Base-by-base conservation (phyloP, 305 asterid species). In the Fraxinus baroniana region DNA sequence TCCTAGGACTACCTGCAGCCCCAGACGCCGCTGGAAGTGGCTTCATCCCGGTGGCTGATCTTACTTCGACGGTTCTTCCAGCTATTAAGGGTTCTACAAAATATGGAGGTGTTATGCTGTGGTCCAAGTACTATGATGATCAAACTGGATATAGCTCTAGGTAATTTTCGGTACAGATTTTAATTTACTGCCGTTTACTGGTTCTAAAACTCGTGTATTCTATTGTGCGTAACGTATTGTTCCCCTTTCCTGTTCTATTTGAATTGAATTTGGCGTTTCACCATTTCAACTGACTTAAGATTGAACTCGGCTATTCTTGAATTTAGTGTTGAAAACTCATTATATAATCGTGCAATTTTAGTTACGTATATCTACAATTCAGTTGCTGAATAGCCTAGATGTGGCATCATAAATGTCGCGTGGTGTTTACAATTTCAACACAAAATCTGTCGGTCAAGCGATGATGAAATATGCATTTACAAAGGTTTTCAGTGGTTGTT, bases 51-150 rank as follows among this genome's bases (percentile, higher is more conserved):
- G 57, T 46, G 57, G 35, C 66, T 44, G 79, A 44, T 22, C 66
- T 76, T 22, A 76, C 37, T 46, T 46, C 70, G 4, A 41, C 52
- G 5, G 79, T 76, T 52, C 66, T 76, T 41, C 79, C 79, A 44
- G n/a, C 39, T 9, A 44, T 76, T 22, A 76, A 76, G 68, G 68
- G 79, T 44, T 76, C 79, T 24, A 24, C 20, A 2, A 46, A 76
- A n/a, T 76, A 76, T 46, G 79, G 79, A 24, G 79, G 79, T 46
- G 79, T 76, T 28, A 76, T 76, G 79, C 68, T 46, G 57, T 46
- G 57, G 57, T 46, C 57, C 18, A 46, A 46, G 18, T 46, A 46
- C 20, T 46, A 46, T 15, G 57, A 46, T 46, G 57, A 46, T 46
- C 57, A 46, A 46, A 46, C 57, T 46, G 57, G 57, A 46, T 76